Evolutionary conservation across 306 rosid genomes (phyloP), one percentile per base, ranked within the genome.

Genomic region (Malus orientalis): DNA sequence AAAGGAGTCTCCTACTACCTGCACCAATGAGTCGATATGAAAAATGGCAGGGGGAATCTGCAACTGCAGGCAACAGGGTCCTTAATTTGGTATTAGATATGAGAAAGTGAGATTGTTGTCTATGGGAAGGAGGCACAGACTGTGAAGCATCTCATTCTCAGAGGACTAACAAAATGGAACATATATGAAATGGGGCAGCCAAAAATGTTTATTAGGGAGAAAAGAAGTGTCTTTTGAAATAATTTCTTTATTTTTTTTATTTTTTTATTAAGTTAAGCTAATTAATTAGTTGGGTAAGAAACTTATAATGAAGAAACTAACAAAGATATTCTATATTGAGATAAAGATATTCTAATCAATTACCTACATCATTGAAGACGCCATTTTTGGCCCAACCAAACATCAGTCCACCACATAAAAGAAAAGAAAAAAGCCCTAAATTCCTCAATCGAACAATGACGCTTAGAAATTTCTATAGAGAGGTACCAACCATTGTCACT

Each of bases 371-470:
- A 5, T 51, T 51, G 8, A 51, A 51, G 20, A 51, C 6, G 8
- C 0, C 15, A 0, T 11, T 44, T 44, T 11, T 44, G 1, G 14
- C 15, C 0, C 4, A 11, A 44, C 4, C 15, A 11, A 44, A 10
- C 4, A 10, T 3, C 4, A 44, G 4, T 44, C 49, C 49, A 44
- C 15, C 49, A 10, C 3, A 11, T 44, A 44, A 11, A 44, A 44
- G 49, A 44, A 44, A 4, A 47, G 5, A 49, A 13, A 15, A 5
- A 15, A 15, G 8, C 20, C 8, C 8, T 4, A 16, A 49, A 51
- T 51, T 51, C 20, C 55, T 51, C 3, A 1, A 15, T 4, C 20
- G 0, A 16, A 15, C 0, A 49, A 49, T 16, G 55, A 5, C 3
- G 1, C 20, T 49, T 0, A 49, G 3, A 49, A 51, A 15, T 15